phyloP scores from a whole-genome alignment of 2,329 filamentous ascomycete species.

The Colletotrichum sp. region DNA sequence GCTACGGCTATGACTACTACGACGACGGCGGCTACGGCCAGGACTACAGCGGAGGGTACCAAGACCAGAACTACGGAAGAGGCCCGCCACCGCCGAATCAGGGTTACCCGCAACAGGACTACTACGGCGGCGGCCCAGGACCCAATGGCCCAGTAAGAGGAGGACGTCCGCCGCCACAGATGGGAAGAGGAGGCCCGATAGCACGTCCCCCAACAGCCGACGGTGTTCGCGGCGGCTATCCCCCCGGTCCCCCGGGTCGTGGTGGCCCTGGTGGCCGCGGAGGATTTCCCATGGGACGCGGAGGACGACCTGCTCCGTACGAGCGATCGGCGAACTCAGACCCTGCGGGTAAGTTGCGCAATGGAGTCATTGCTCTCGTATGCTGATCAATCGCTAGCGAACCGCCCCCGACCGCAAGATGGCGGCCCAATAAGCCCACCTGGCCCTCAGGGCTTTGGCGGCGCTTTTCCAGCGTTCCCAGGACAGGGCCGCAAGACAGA shows the following conservation, averaged over 20 bases:
- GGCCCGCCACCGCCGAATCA: slow-evolving; percentile 40
- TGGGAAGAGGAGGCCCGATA: slow-evolving; percentile 51
- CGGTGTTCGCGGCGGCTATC: slow-evolving; percentile 40
- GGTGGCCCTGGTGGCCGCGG: slow-evolving; percentile 36
- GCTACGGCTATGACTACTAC: slow-evolving; percentile 50
- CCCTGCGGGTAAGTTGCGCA: slow-evolving; percentile 40
- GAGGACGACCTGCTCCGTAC: slow-evolving; percentile 44
- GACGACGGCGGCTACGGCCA: slow-evolving; percentile 44
- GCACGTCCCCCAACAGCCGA: slow-evolving; percentile 45
- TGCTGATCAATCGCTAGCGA: slow-evolving; percentile 23
- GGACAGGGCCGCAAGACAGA: slow-evolving; percentile 44
- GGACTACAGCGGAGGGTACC: slow-evolving; percentile 46
- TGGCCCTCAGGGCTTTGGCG: slow-evolving; percentile 27
- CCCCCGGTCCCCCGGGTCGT: slow-evolving; percentile 43
- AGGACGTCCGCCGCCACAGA: slow-evolving; percentile 44
- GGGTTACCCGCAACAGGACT: slow-evolving; percentile 48
- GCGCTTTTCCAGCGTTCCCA: slow-evolving; percentile 47
- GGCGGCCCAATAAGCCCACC: slow-evolving; percentile 31
- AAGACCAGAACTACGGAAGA: slow-evolving; percentile 51
- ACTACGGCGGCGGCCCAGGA: slow-evolving; percentile 44
- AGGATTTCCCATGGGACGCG: slow-evolving; percentile 37
- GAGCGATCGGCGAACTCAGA: slow-evolving; percentile 44
- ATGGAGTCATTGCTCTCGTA: neutral
- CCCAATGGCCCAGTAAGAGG: slow-evolving; percentile 43
- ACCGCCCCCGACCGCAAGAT: slow-evolving; percentile 36